These are phyloP conservation scores for Aspergillus felis DNA, from an alignment of 2,329 filamentous ascomycete species.

Conservation along the genomic window DNA sequence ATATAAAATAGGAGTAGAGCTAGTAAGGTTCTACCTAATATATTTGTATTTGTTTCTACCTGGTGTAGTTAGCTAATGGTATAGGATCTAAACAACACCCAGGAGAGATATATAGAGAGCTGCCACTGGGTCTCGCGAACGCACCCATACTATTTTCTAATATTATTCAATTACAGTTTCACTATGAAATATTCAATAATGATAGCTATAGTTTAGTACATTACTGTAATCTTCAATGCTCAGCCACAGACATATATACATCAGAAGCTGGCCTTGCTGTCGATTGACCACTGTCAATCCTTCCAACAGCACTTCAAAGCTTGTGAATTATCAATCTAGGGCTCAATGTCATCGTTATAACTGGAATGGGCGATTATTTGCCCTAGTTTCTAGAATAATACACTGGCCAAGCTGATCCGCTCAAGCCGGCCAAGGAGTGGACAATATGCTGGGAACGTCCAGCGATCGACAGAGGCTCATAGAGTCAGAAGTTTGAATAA, in stretches of 20 bases:
- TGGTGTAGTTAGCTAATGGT: too few relatives aligned
- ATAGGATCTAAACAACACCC: too few relatives aligned
- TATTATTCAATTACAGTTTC: background rate
- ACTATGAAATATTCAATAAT: background rate
- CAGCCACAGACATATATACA: background rate
- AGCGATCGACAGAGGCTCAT: background rate
- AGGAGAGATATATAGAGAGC: too few relatives aligned
- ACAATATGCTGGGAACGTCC: background rate
- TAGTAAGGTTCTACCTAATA: too few relatives aligned
- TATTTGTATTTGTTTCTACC: too few relatives aligned
- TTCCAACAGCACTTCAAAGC: too few relatives aligned
- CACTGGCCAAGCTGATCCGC: background rate
- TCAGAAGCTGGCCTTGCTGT: background rate
- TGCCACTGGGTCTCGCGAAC: too few relatives aligned
- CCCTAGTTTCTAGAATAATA: background rate
- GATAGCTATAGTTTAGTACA: background rate
- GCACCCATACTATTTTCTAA: too few relatives aligned
- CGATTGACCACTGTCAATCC: background rate
- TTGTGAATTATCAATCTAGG: too few relatives aligned
- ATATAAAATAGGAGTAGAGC: too few relatives aligned
- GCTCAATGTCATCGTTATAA: background rate
- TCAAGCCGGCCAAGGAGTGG: background rate
- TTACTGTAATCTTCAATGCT: background rate
- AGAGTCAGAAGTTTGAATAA: background rate
- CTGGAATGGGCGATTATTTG: background rate